phyloP scores from a whole-genome alignment of 495 filamentous ascomycete species.

The Chaetomium fimeti region DNA sequence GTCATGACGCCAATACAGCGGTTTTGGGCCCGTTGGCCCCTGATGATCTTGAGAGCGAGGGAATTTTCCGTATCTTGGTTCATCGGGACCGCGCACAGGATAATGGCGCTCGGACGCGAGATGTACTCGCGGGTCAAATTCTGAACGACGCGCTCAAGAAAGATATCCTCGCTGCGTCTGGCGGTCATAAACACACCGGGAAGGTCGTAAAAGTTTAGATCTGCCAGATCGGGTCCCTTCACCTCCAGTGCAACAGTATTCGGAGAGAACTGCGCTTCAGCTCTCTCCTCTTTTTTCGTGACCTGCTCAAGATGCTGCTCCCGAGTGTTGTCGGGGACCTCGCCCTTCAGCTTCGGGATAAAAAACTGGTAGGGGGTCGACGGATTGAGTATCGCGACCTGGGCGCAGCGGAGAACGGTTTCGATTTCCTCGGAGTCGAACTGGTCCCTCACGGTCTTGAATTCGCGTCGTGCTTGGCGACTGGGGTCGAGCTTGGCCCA shows the following conservation, averaged over 20 bases:
- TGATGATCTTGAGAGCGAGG: conserved; percentile 62
- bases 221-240: conserved; percentile 62
- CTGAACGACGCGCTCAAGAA: conserved; percentile 64
- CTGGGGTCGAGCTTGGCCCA: conserved; percentile 37
- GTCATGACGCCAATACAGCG: conserved; percentile 77
- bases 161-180: conserved; percentile 58
- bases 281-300: conserved; percentile 32
- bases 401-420: conserved; percentile 63
- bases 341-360: conserved; percentile 43
- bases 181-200: conserved; percentile 73
- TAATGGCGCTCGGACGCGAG: conserved; percentile 59
- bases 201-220: conserved; percentile 76
- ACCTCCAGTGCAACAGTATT: conserved; percentile 76
- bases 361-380: conserved; percentile 44
- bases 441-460: conserved; percentile 45
- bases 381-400: conserved; percentile 70
- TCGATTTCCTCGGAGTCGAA: conserved; percentile 52
- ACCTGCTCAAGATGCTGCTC: conserved; percentile 31
- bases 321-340: conserved; percentile 35
- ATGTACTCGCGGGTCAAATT: conserved; percentile 70
- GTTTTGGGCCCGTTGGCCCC: conserved; percentile 53
- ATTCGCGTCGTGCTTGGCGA: conserved; percentile 37
- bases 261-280: conserved; percentile 67
- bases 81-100: conserved; percentile 74
- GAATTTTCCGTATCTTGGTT: conserved; percentile 70